Evolutionary conservation across 345 rosid species (phyloP).

Genomic region (Anastatica hierochuntica): DNA sequence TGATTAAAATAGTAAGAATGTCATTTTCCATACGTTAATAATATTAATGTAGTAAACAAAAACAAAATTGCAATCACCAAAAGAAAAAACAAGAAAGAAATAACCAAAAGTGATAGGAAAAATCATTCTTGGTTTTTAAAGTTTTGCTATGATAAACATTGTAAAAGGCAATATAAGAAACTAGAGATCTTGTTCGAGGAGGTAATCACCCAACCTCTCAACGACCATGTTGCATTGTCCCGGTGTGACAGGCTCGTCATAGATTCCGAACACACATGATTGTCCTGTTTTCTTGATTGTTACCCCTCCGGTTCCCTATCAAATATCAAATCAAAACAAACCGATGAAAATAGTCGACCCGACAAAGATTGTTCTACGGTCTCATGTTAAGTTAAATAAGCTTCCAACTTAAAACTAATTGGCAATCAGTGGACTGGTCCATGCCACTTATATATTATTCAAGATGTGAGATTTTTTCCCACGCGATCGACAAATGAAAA

Average conservation of each 20-base stretch:
- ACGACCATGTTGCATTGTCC: constrained; percentile 87
- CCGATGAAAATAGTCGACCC: no score
- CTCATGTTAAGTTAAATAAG: no score
- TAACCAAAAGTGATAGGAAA: neutral
- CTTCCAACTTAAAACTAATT: no score
- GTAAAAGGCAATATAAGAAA: neutral
- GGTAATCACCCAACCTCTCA: constrained; percentile 88
- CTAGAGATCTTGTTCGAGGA: constrained; percentile 57
- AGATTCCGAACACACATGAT: constrained; percentile 59
- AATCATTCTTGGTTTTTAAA: no score
- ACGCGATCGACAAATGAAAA: no score
- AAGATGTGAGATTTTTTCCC: no score
- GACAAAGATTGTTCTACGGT: no score
- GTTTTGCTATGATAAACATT: neutral
- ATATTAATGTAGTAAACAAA: no score
- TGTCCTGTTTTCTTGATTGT: constrained; percentile 75
- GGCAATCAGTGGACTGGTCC: no score
- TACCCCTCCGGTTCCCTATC: constrained; percentile 60
- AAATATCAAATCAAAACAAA: neutral
- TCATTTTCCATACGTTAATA: no score
- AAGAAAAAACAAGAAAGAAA: neutral
- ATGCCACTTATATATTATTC: no score
- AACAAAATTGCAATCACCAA: neutral
- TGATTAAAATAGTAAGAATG: no score
- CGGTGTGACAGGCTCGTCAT: constrained; percentile 76